Evolutionary conservation across 768 basidiomycete species (phyloP).

Genomic region (Dentipellis fragilis): DNA sequence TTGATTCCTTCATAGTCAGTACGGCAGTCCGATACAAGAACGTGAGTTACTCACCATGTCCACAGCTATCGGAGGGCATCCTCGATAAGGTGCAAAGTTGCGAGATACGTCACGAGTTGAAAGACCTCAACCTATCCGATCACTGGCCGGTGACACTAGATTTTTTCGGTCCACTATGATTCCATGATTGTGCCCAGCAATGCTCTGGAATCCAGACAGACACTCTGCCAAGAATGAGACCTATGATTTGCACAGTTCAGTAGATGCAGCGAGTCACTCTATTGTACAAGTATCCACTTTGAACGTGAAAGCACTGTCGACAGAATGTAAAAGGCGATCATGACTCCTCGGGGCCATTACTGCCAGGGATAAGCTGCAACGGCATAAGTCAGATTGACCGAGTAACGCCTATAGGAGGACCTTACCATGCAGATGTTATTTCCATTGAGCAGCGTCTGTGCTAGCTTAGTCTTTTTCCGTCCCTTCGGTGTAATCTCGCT

Average conservation of each 20-base stretch:
- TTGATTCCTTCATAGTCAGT: neutral
- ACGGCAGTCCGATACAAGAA: neutral
- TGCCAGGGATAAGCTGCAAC: constrained; percentile 61
- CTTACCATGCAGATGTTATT: constrained; percentile 94
- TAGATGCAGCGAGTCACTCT: neutral
- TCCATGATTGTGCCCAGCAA: too few relatives aligned
- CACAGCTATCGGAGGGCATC: neutral
- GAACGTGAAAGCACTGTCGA: neutral
- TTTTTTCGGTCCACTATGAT: neutral
- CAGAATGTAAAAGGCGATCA: neutral
- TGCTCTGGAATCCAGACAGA: too few relatives aligned
- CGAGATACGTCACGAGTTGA: neutral
- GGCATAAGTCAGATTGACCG: neutral
- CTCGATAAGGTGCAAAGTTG: neutral
- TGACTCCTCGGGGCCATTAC: constrained; percentile 49
- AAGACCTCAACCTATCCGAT: neutral
- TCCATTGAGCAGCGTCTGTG: constrained; percentile 85
- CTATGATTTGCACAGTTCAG: too few relatives aligned
- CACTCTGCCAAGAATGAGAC: too few relatives aligned
- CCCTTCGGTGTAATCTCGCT: constrained; percentile 86
- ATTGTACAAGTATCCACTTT: neutral
- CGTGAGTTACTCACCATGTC: neutral
- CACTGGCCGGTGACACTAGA: neutral
- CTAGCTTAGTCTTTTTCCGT: constrained; percentile 68
- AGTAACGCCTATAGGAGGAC: neutral